Percentiles rank a stretch among this genome's conserved stretches.
Conservation (phyloP, 176 grass and related monocot genomes). For the Aegilops umbellulata region DNA sequence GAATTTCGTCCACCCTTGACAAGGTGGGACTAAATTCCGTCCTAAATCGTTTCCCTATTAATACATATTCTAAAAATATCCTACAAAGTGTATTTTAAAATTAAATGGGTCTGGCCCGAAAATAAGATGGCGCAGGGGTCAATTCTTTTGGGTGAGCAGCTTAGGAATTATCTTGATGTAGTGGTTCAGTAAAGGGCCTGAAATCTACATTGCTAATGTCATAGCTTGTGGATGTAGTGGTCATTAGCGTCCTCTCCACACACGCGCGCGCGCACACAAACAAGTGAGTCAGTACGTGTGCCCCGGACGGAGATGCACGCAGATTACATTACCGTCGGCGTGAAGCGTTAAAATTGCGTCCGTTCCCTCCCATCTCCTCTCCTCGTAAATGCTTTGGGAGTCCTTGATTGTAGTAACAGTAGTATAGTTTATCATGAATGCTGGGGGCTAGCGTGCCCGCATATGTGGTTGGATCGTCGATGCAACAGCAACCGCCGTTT, state of each 20-base stretch:
- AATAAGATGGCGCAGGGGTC: no score
- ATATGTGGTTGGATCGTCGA: conserved; percentile 19
- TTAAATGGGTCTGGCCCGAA: no score
- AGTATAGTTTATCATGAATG: background rate
- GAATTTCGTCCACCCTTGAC: no score
- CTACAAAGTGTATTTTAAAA: no score
- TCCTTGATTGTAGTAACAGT: background rate
- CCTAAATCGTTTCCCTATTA: no score
- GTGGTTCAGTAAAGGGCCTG: no score
- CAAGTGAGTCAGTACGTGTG: background rate
- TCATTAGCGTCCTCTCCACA: background rate
- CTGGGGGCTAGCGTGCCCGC: conserved; percentile 6
- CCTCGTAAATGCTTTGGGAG: background rate
- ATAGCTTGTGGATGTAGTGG: no score
- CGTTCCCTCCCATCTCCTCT: background rate
- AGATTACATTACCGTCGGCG: background rate
- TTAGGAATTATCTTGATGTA: no score
- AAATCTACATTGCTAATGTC: background rate
- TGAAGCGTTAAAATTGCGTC: background rate
- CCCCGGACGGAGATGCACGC: background rate
- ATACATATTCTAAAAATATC: no score
- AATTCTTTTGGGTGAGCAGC: no score
- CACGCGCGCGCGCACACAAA: background rate
- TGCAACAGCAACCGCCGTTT: background rate
- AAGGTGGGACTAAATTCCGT: no score